Evolutionary conservation across 805 yeast genomes (phyloP).

Genomic region (Saccharomycopsis sp.): DNA sequence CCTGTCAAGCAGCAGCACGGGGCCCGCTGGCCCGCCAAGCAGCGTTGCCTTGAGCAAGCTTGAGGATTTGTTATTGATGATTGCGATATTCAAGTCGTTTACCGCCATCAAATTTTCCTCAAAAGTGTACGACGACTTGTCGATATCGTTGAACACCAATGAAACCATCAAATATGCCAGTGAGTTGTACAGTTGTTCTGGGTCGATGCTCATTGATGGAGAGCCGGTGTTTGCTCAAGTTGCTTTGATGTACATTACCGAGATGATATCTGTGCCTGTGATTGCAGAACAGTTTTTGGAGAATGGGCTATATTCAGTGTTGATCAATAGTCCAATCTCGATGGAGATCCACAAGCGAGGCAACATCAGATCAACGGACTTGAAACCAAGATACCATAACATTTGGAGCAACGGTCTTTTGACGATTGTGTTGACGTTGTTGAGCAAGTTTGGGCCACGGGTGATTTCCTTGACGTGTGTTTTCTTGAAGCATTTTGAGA

Average conservation of each 20-base stretch:
- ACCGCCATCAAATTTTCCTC: slow-evolving; percentile 40
- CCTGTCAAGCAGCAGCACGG: neutral
- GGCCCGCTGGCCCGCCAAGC: slow-evolving; percentile 20
- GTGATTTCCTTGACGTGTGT: slow-evolving; percentile 56
- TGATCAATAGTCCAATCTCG: slow-evolving; percentile 70
- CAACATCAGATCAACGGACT: slow-evolving; percentile 40
- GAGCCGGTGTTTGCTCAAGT: slow-evolving; percentile 69
- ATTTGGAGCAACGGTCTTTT: slow-evolving; percentile 85
- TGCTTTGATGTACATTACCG: slow-evolving; percentile 57
- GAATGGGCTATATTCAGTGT: slow-evolving; percentile 55
- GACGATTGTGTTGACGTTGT: slow-evolving; percentile 51
- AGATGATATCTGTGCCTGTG: slow-evolving; percentile 48
- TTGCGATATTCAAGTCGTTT: slow-evolving; percentile 55
- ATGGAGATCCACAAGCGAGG: slow-evolving; percentile 60
- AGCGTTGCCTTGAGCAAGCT: slow-evolving; percentile 43
- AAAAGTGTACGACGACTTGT: slow-evolving; percentile 40
- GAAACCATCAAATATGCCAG: slow-evolving; percentile 56
- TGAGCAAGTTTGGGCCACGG: slow-evolving; percentile 55
- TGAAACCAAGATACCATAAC: slow-evolving; percentile 50
- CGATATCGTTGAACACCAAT: slow-evolving; percentile 42
- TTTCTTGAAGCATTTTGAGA: slow-evolving; percentile 52
- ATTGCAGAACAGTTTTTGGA: slow-evolving; percentile 60
- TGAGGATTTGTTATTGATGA: slow-evolving; percentile 55
- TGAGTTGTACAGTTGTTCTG: slow-evolving; percentile 60
- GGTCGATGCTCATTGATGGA: slow-evolving; percentile 46